phyloP scores from a whole-genome alignment of 768 basidiomycete species.

The Mycena vulgaris region DNA sequence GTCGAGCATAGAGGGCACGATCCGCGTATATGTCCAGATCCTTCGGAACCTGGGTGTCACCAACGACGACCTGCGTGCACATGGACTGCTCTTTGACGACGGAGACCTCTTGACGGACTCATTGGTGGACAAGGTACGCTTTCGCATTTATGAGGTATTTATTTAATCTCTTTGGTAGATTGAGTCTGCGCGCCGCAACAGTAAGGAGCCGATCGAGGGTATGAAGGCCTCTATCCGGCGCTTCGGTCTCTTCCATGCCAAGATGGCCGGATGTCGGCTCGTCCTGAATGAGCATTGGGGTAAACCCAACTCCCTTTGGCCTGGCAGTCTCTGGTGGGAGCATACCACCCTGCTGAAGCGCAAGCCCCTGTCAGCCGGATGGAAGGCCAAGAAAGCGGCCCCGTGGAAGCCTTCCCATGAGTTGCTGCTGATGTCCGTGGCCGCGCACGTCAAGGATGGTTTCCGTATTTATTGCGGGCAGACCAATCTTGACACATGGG shows the following conservation, averaged over 20 bases:
- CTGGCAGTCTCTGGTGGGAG: conserved; percentile 30
- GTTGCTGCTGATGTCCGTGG: conserved; percentile 33
- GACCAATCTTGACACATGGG: conserved; percentile 28
- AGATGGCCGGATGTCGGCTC: conserved; percentile 41
- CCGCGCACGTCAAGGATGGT: conserved; percentile 37
- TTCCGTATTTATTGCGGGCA: conserved; percentile 22
- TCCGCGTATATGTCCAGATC: conserved; percentile 31
- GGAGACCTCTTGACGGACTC: conserved; percentile 33
- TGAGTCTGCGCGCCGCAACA: conserved; percentile 34
- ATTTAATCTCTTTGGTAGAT: conserved; percentile 34
- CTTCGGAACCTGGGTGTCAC: conserved; percentile 10
- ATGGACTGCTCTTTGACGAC: conserved; percentile 28
- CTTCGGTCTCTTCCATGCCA: conserved; percentile 45
- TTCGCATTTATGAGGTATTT: conserved; percentile 16
- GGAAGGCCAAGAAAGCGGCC: conserved; percentile 35
- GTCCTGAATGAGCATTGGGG: conserved; percentile 48
- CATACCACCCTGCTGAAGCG: conserved; percentile 25
- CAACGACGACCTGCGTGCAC: conserved; percentile 22
- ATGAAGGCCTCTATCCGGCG: conserved; percentile 30
- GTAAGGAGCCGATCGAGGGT: neutral
- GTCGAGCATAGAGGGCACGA: conserved; percentile 33
- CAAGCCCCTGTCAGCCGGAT: conserved; percentile 28
- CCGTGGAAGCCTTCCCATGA: conserved; percentile 33
- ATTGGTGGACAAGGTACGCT: conserved; percentile 25
- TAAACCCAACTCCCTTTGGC: conserved; percentile 40